phyloP scores from a whole-genome alignment of 2,329 filamentous ascomycete genomes.

The Ophiostoma tasmaniense region DNA sequence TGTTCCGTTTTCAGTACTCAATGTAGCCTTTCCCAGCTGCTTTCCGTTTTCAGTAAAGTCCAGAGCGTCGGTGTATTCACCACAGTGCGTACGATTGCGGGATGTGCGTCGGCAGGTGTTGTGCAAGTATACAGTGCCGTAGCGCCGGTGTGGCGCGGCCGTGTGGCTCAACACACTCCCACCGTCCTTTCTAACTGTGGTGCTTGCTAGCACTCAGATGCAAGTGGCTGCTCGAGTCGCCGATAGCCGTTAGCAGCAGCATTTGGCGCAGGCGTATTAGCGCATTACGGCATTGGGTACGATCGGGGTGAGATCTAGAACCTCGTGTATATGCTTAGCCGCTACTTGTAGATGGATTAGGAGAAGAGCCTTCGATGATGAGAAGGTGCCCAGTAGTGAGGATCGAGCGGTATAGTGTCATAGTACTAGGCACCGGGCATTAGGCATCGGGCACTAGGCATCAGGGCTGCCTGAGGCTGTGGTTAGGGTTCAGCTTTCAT shows the following conservation, averaged over 20 bases:
- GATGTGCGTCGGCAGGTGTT: not conserved
- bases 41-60: not conserved
- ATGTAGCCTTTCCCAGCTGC: not conserved
- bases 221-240: too few species aligned
- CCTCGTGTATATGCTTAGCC: not conserved
- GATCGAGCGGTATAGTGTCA: not conserved
- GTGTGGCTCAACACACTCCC: too few species aligned
- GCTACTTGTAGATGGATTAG: not conserved
- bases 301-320: not conserved
- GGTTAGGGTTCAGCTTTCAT: too few species aligned
- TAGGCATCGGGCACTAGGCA: too few species aligned
- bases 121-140: not conserved
- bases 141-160: too few species aligned
- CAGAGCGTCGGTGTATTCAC: not conserved
- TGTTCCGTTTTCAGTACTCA: not conserved
- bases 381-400: not conserved
- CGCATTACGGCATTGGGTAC: too few species aligned
- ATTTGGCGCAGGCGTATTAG: too few species aligned
- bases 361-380: not conserved
- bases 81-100: not conserved
- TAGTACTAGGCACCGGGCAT: not conserved
- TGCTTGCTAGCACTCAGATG: not conserved
- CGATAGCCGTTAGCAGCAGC: not conserved
- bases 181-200: too few species aligned
- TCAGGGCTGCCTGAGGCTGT: too few species aligned